These are phyloP conservation scores for Tuber borchii DNA, from an alignment of 495 filamentous ascomycete genomes.

Conservation along the genomic window DNA sequence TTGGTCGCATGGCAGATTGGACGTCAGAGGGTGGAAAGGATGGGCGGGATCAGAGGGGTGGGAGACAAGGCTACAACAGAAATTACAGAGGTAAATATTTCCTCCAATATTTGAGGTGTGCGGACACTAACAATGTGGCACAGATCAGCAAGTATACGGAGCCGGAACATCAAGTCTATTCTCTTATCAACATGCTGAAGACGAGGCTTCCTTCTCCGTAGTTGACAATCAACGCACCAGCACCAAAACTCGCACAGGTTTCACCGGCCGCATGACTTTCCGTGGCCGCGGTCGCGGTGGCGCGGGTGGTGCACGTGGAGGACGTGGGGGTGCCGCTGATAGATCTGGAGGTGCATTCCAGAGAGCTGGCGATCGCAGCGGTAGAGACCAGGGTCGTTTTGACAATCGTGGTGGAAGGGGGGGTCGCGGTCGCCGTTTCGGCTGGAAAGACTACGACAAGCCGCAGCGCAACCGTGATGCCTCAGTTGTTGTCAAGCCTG, in stretches of 20 bases:
- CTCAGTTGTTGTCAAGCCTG: constrained; percentile 84
- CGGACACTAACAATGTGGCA: constrained; percentile 15
- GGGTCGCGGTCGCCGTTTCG: constrained; percentile 74
- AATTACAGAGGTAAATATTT: constrained; percentile 72
- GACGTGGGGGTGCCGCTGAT: constrained; percentile 57
- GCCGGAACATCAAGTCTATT: constrained; percentile 82
- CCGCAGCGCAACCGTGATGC: constrained; percentile 91
- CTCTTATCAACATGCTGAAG: constrained; percentile 81
- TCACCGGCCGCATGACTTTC: constrained; percentile 85
- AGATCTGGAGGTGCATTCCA: constrained; percentile 50
- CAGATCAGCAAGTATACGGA: constrained; percentile 95
- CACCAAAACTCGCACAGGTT: constrained; percentile 64
- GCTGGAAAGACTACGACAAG: constrained; percentile 99
- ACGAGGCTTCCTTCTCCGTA: constrained; percentile 95
- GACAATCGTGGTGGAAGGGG: constrained; percentile 45
- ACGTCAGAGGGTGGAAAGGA: constrained; percentile 81
- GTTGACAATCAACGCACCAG: constrained; percentile 87
- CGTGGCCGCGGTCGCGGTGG: constrained; percentile 74
- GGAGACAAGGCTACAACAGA: constrained; percentile 79
- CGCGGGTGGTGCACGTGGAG: constrained; percentile 50
- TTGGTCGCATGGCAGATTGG: constrained; percentile 99
- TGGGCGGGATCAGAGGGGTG: constrained; percentile 59
- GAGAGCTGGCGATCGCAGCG: constrained; percentile 56
- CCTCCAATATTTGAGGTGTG: constrained; percentile 13
- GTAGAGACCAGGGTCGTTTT: constrained; percentile 50